Evolutionary conservation across 2,329 filamentous ascomycete genomes (phyloP).

Genomic region (Dactylellina sp.): DNA sequence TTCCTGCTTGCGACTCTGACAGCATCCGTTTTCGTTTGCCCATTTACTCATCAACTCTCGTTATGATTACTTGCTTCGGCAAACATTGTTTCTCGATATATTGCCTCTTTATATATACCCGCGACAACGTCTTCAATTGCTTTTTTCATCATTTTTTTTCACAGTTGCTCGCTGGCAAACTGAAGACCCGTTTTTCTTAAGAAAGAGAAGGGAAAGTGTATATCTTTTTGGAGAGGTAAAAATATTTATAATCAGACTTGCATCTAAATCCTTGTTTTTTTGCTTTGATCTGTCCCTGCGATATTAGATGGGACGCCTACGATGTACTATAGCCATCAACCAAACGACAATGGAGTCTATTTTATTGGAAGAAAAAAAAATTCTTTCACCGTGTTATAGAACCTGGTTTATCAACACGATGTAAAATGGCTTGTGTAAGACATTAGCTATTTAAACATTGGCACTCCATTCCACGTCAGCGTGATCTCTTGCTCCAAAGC

Average conservation of each 20-base stretch:
- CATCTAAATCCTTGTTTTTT: not conserved
- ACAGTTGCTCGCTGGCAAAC: not conserved
- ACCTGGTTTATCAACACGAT: too few species aligned
- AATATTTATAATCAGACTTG: not conserved
- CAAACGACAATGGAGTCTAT: not conserved
- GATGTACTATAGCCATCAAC: constrained; percentile 35
- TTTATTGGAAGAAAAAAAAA: not conserved
- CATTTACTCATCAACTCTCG: not conserved
- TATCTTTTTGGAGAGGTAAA: constrained; percentile 5
- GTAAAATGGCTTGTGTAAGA: too few species aligned
- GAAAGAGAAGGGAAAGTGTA: constrained; percentile 1
- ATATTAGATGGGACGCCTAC: not conserved
- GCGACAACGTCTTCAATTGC: not conserved
- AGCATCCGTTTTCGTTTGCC: not conserved
- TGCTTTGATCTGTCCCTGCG: not conserved
- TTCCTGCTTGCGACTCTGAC: not conserved
- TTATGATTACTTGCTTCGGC: not conserved
- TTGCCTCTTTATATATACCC: constrained; percentile 4
- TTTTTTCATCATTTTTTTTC: not conserved
- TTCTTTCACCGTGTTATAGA: too few species aligned
- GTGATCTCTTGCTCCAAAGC: constrained; percentile 45
- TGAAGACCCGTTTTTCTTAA: not conserved
- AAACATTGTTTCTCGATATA: not conserved
- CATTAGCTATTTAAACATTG: constrained; percentile 16
- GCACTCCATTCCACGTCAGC: constrained; percentile 42